These are phyloP conservation scores for Ceratorhiza oryzae-sativae DNA, from an alignment of 1,284 basidiomycete genomes.

Conservation along the genomic window DNA sequence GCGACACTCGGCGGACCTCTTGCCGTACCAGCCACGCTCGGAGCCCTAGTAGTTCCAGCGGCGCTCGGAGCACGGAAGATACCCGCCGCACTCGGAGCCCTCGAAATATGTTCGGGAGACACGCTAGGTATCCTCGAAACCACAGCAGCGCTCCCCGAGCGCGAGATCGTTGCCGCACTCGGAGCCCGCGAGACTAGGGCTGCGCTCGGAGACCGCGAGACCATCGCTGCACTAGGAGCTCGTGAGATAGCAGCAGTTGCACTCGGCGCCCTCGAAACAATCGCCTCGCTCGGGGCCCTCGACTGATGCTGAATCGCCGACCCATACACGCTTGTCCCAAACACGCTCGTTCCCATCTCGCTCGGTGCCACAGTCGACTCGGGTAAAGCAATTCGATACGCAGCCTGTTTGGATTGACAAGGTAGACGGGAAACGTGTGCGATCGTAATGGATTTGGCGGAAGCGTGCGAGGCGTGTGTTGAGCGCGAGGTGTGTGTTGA, in stretches of 20 bases:
- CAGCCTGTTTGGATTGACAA: background rate
- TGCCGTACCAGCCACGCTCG: slow-evolving; percentile 3
- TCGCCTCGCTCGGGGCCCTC: slow-evolving; percentile 4
- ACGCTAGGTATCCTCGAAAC: background rate
- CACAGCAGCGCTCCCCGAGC: background rate
- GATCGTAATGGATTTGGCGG: background rate
- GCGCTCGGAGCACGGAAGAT: background rate
- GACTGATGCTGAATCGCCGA: background rate
- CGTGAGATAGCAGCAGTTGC: background rate
- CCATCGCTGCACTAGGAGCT: background rate
- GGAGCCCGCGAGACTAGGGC: slow-evolving; percentile 6
- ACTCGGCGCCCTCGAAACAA: background rate
- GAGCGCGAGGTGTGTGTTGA: background rate
- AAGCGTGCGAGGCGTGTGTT: background rate
- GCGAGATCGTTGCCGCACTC: background rate
- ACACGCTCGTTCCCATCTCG: background rate
- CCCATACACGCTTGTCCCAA: background rate
- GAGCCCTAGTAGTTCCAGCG: background rate
- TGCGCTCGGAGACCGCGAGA: background rate
- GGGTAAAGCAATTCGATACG: background rate
- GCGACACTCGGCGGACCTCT: background rate
- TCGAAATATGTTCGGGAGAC: no score
- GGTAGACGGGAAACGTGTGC: background rate
- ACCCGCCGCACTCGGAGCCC: background rate
- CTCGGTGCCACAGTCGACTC: background rate